phyloP scores from a whole-genome alignment of 1,284 basidiomycete genomes.

The Ceratobasidium sp. region DNA sequence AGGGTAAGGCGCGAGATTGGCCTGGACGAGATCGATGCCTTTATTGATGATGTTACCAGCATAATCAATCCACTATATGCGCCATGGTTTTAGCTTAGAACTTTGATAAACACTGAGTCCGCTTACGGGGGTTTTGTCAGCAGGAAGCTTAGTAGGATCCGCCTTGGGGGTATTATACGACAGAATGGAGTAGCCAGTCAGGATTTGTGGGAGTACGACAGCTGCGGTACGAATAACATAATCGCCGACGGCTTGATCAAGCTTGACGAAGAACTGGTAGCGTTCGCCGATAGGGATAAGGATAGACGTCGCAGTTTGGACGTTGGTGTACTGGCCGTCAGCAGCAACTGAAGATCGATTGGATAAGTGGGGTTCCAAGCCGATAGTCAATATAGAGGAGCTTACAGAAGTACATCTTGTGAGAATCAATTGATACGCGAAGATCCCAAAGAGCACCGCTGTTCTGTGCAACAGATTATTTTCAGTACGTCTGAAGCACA shows the following conservation, averaged over 20 bases:
- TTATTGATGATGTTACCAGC: constrained; percentile 41
- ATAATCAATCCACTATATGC: constrained; percentile 40
- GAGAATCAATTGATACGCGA: constrained; percentile 31
- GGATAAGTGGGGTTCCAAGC: not conserved
- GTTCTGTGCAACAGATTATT: not conserved
- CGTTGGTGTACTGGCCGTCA: constrained; percentile 43
- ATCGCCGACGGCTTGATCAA: constrained; percentile 39
- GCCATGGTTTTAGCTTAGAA: not conserved
- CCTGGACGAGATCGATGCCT: constrained; percentile 16
- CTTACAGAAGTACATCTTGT: constrained; percentile 36
- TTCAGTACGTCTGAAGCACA: not conserved
- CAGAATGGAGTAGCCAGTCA: constrained; percentile 42
- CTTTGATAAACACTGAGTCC: not conserved
- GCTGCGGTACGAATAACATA: constrained; percentile 45
- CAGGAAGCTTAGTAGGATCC: constrained; percentile 21
- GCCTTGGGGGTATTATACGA: constrained; percentile 34
- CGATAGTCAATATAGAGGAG: no score
- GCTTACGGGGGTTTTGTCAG: constrained; percentile 25
- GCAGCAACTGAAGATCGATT: constrained; percentile 25
- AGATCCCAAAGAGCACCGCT: constrained; percentile 38
- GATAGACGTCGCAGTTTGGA: constrained; percentile 33
- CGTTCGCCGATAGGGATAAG: constrained; percentile 44
- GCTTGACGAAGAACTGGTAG: constrained; percentile 44
- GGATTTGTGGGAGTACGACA: constrained; percentile 33
- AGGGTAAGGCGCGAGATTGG: constrained; percentile 34